Percentiles rank a stretch among this genome's conserved stretches.
Evolutionary conservation across 176 grass and related monocot genomes (phyloP).

Genomic region (Ensete ventricosum): DNA sequence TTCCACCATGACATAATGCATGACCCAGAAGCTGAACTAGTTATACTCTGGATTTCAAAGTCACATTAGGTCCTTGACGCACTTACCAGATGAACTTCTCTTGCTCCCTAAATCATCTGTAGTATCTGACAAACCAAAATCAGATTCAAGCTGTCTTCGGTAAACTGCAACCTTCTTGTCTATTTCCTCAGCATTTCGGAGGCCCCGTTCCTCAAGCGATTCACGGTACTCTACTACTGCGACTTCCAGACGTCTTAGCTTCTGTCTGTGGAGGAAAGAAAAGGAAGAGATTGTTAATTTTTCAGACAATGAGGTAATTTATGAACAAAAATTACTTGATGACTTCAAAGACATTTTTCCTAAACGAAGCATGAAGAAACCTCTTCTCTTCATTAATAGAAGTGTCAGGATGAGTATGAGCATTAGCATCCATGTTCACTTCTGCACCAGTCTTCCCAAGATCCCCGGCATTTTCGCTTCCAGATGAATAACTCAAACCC

Average conservation of each 20-base stretch:
- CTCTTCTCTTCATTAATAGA: slow-evolving; percentile 81
- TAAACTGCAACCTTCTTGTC: slow-evolving; percentile 75
- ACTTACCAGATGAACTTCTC: slow-evolving; percentile 57
- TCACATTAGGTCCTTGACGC: background rate
- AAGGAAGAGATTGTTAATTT: slow-evolving; percentile 1
- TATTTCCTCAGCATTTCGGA: slow-evolving; percentile 69
- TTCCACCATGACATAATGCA: too few relatives aligned
- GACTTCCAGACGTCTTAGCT: slow-evolving; percentile 82
- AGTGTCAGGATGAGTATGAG: slow-evolving; percentile 40
- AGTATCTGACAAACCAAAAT: slow-evolving; percentile 68
- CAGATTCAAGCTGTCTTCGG: slow-evolving; percentile 61
- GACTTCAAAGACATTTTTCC: background rate
- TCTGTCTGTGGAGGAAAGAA: slow-evolving; percentile 46
- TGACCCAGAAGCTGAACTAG: too few relatives aligned
- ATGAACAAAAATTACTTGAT: slow-evolving; percentile 8
- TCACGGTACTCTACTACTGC: slow-evolving; percentile 86
- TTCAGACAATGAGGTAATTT: background rate
- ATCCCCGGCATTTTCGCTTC: slow-evolving; percentile 64
- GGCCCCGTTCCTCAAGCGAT: slow-evolving; percentile 78
- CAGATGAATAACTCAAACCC: slow-evolving; percentile 95
- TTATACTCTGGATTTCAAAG: background rate
- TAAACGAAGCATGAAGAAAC: slow-evolving; percentile 27
- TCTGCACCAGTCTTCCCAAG: slow-evolving; percentile 31
- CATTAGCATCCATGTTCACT: slow-evolving; percentile 31
- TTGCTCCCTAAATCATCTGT: slow-evolving; percentile 46